Base-by-base conservation (phyloP, 2,329 filamentous ascomycete species). In the Fusarium newnesense region DNA sequence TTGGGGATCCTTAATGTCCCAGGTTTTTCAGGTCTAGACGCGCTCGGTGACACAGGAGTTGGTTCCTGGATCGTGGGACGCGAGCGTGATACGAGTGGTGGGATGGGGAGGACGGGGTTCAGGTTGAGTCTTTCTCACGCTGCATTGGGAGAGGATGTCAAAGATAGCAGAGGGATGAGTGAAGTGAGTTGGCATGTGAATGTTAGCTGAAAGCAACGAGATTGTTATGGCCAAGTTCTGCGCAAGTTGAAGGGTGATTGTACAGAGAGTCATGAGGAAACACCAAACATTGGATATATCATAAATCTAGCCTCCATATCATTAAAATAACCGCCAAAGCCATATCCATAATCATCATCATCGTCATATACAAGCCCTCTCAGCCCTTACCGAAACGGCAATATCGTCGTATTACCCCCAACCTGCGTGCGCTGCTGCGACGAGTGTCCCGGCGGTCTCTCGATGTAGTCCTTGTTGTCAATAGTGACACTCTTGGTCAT, bases 401-500 rank as follows among this genome's bases (percentile, higher is more conserved):
- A 57, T 42, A 80, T 83, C 18, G 81, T 80, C 11, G 81, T 82
- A 37, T 80, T 72, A 16, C 78, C 77, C 21, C 70, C 79, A 24
- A 66, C 74, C 21, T 73, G 57, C 43, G 68, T 74, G 43, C 80
- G 78, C 63, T 80, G 82, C 40, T 79, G 76, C 75, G 80, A 77
- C 74, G 80, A 82, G 50, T 79, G 80, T 59, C 75, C 79, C 50
- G 75, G 74, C 34, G 78, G 80, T 75, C 85, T 81, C 67, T 79
- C 79, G 75, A 93, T 93, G 80, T 92, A 96, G 83, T 96, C 93
- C 75, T 87, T 87, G 83, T 96, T 96, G 83, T 96, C 94, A 72
- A 96, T 94, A 60, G 94, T 95, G 28, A 96, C 93, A 82, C 93
- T 95, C 89, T 96, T 96, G 69, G 94, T 96, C 91, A 98, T 99